phyloP scores from a whole-genome alignment of 148 eudicot species.

The Suaeda aralocaspica region DNA sequence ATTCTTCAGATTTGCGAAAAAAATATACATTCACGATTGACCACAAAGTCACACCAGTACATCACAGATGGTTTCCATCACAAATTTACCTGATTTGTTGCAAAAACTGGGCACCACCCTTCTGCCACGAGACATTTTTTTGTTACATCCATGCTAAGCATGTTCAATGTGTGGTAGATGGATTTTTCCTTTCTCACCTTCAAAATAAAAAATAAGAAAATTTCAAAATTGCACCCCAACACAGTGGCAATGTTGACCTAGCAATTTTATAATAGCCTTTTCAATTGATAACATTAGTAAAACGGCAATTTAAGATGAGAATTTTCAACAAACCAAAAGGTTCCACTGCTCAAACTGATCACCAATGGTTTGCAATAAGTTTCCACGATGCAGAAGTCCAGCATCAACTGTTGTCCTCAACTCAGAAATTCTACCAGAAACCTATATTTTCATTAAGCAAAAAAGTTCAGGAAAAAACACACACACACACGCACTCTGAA shows the following conservation, averaged over 20 bases:
- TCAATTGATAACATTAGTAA: background rate
- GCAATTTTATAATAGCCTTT: background rate
- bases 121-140: constrained; percentile 98
- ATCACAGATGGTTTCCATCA: background rate
- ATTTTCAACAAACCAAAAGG: constrained; percentile 52
- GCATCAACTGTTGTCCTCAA: constrained; percentile 82
- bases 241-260: background rate
- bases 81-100: constrained; percentile 64
- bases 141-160: constrained; percentile 97
- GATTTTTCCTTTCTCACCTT: constrained; percentile 90
- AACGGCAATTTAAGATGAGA: background rate
- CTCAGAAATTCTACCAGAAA: constrained; percentile 74
- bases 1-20: background rate
- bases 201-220: constrained; percentile 19
- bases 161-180: constrained; percentile 85
- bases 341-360: constrained; percentile 84
- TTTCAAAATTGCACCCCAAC: background rate
- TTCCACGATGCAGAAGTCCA: constrained; percentile 67
- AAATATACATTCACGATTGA: background rate
- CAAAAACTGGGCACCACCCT: constrained; percentile 98
- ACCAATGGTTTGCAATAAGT: constrained; percentile 67
- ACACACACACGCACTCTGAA: background rate
- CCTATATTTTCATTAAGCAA: constrained; percentile 39
- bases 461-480: background rate
- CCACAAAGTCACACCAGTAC: constrained; percentile 3